Evolutionary conservation across 202 grass and related monocot genomes (phyloP).

Genomic region (Zizania palustris): DNA sequence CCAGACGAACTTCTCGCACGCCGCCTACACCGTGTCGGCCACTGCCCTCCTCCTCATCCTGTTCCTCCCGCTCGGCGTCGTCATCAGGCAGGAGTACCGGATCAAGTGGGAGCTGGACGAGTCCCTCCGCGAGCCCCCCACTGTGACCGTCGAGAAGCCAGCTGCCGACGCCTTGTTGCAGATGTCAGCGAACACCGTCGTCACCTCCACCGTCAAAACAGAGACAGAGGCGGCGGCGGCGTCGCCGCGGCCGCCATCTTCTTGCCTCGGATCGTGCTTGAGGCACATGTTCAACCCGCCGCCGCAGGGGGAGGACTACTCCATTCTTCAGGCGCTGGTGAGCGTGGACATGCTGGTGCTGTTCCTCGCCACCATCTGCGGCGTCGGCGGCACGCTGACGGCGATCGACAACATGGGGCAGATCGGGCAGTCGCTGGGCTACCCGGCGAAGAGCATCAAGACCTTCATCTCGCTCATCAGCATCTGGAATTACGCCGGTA

Average conservation of each 20-base stretch:
- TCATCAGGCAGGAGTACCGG: conserved; percentile 75
- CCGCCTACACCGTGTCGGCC: conserved; percentile 47
- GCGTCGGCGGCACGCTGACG: conserved; percentile 81
- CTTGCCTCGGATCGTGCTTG: conserved; percentile 29
- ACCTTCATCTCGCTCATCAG: conserved; percentile 95
- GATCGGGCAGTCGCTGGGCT: conserved; percentile 76
- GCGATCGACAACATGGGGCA: conserved; percentile 99
- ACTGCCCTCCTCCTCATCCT: conserved; percentile 64
- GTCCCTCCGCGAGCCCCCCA: conserved; percentile 42
- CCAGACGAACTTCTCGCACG: conserved; percentile 56
- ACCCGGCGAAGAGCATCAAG: conserved; percentile 73
- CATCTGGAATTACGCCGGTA: conserved; percentile 99
- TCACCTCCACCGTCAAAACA: not conserved
- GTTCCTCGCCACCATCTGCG: conserved; percentile 83
- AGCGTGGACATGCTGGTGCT: conserved; percentile 94
- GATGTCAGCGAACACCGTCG: not conserved
- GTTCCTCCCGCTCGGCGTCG: conserved; percentile 75
- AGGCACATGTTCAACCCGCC: conserved; percentile 68
- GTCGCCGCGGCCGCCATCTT: not conserved
- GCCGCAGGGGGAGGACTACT: conserved; percentile 74
- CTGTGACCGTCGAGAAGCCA: conserved; percentile 52
- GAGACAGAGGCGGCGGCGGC: not conserved
- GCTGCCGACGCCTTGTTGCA: not conserved
- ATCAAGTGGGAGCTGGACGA: conserved; percentile 49
- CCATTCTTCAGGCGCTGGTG: conserved; percentile 79